These are phyloP conservation scores for Jasminum sambac DNA, from an alignment of 257 asterid genomes.

Conservation along the genomic window DNA sequence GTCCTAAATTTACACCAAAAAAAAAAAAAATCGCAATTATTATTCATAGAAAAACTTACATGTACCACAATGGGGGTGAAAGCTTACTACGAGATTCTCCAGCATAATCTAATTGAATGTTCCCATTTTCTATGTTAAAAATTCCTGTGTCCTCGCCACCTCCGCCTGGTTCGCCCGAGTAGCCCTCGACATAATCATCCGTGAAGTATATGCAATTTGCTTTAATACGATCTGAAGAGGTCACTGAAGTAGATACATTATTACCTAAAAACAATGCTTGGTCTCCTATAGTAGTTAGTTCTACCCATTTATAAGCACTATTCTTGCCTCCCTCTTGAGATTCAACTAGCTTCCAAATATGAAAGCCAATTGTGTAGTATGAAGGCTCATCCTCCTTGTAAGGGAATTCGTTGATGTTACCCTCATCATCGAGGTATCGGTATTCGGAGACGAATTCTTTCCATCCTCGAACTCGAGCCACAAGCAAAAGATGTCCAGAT, in stretches of 20 bases:
- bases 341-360: background rate
- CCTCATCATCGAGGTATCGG: too few species aligned
- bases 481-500: background rate
- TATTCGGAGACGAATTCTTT: too few species aligned
- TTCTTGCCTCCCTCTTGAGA: background rate
- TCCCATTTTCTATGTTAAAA: too few species aligned
- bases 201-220: background rate
- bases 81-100: background rate
- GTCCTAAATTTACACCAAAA: too few species aligned
- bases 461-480: too few species aligned
- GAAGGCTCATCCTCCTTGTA: too few species aligned
- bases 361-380: background rate
- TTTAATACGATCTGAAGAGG: background rate
- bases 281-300: background rate
- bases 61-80: background rate
- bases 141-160: too few species aligned
- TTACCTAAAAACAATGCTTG: too few species aligned
- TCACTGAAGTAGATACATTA: background rate
- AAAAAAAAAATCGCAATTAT: too few species aligned
- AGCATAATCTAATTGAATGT: background rate
- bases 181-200: background rate
- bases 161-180: too few species aligned
- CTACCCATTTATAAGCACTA: background rate
- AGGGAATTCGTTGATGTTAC: too few species aligned
- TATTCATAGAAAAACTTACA: too few species aligned